Evolutionary conservation across 2,329 filamentous ascomycete genomes (phyloP), one percentile per base, ranked within the genome.

Genomic region (Myriosclerotinia curreyana): DNA sequence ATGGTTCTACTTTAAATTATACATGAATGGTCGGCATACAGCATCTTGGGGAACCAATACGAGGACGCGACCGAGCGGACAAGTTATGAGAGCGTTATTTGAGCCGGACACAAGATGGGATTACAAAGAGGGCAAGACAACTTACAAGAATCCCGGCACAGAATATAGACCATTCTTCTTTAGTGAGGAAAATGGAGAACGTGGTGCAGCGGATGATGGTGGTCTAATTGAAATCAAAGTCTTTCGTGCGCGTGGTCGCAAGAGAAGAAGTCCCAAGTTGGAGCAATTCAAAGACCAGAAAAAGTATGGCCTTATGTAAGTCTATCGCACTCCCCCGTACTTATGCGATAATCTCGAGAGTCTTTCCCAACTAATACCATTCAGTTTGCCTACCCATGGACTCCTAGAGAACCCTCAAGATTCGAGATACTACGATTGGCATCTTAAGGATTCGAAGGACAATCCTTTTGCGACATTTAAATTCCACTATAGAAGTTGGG

Each of bases 401-500:
- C 74, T 86, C 8, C 64, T 86, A 3, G 79, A 84, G 22, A 76
- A 76, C 22, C 81, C 82, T 3, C 76, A 83, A 68, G 77, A 82
- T 52, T 77, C 79, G 14, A 77, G 73, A 14, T 85, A 78, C 71
- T 85, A 82, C 68, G 77, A 83, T 67, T 86, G 80, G 74, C 73
- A 77, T 51, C 74, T 86, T 4, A 70, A 79, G 28, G 84, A 86
- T 64, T 72, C 81, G 0, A 81, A 77, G 62, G 79, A 84, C 51
- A 75, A 72, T 2, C 84, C 84, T 0, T 85, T 79, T 66, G 79
- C 79, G 5, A 79, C 78, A 0, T 86, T 86, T 66, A 77, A 77
- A 34, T 83, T 86, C 66, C 81, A 86, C 65, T 86, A 86, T 67
- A 79, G 83, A 38, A 82, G 80, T 8, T 81, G 78, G 79, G 75